Conservation (phyloP, 345 rosid species). For the Eucalyptus sideroxylon region DNA sequence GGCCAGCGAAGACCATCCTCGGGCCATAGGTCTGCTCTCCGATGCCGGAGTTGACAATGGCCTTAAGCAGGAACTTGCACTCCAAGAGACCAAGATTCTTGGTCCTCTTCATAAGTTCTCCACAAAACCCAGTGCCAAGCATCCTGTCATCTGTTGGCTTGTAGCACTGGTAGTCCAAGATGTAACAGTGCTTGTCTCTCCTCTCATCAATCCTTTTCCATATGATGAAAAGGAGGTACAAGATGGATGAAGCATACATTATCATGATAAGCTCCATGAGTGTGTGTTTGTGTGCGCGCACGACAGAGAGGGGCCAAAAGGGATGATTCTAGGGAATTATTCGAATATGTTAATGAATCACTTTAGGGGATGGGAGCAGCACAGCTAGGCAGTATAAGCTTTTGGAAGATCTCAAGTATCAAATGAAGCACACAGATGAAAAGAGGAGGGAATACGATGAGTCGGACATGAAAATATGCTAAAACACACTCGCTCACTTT, state of each 20-base stretch:
- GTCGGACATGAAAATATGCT: background rate
- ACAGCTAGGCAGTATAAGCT: background rate
- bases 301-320: background rate
- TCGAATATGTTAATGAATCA: background rate
- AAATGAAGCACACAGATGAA: background rate
- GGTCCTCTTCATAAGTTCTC: slow-evolving; percentile 30
- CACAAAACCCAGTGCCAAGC: slow-evolving; percentile 30
- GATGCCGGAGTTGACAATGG: slow-evolving; percentile 58
- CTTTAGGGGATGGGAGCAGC: background rate
- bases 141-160: slow-evolving; percentile 55
- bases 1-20: slow-evolving; percentile 34
- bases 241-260: slow-evolving; percentile 10
- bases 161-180: slow-evolving; percentile 47
- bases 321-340: background rate
- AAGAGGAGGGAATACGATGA: background rate
- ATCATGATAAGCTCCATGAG: slow-evolving; percentile 25
- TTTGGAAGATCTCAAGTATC: background rate
- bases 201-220: slow-evolving; percentile 27
- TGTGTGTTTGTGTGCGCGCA: background rate
- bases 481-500: background rate
- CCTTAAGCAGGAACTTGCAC: slow-evolving; percentile 54
- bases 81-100: slow-evolving; percentile 41
- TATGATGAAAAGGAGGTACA: slow-evolving; percentile 15
- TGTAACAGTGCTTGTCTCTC: slow-evolving; percentile 40
- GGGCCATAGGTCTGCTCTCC: slow-evolving; percentile 73